A percentile compares a stretch with the other conserved stretches of the same genome.
phyloP scores from a whole-genome alignment of 192 early-diverging fungal genomes.

The Coemansia aciculifera region DNA sequence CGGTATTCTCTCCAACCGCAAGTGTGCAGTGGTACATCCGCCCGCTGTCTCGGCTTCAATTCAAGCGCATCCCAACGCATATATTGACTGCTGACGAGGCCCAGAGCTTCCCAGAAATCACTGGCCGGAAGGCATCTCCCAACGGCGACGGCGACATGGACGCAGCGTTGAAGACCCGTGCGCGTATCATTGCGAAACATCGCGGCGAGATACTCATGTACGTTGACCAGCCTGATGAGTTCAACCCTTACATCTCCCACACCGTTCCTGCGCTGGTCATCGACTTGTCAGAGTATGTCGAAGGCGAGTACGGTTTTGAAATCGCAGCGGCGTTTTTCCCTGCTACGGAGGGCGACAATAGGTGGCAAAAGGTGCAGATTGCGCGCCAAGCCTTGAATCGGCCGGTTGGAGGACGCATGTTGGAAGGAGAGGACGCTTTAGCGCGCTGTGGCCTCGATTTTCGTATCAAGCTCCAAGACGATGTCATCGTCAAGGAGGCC shows the following conservation, averaged over 20 bases:
- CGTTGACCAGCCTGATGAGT: conserved; percentile 5
- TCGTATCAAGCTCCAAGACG: conserved; percentile 40
- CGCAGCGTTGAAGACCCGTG: conserved; percentile 11
- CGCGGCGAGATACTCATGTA: conserved; percentile 39
- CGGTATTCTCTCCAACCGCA: conserved; percentile 27
- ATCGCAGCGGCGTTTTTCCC: conserved; percentile 29
- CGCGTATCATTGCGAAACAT: conserved; percentile 21
- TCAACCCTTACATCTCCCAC: conserved; percentile 30
- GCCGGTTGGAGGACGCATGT: conserved; percentile 24
- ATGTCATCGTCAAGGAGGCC: conserved; percentile 17
- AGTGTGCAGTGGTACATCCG: conserved; percentile 47
- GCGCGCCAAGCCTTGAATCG: conserved; percentile 44
- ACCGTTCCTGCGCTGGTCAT: conserved; percentile 27
- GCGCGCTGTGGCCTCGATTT: conserved; percentile 49
- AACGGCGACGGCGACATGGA: not conserved
- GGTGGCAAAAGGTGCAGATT: conserved; percentile 55
- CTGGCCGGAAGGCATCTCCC: not conserved
- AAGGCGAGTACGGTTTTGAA: conserved; percentile 51
- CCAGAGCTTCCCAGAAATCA: conserved; percentile 28
- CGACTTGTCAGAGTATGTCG: conserved; percentile 42
- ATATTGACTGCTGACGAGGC: conserved; percentile 28
- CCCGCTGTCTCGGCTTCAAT: conserved; percentile 31
- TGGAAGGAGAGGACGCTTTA: conserved; percentile 32
- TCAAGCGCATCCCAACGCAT: conserved; percentile 19
- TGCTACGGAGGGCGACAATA: conserved; percentile 15